Evolutionary conservation across 2,329 filamentous ascomycete species (phyloP), one percentile per base, ranked within the genome.

Genomic region (Juglanconis sp.): DNA sequence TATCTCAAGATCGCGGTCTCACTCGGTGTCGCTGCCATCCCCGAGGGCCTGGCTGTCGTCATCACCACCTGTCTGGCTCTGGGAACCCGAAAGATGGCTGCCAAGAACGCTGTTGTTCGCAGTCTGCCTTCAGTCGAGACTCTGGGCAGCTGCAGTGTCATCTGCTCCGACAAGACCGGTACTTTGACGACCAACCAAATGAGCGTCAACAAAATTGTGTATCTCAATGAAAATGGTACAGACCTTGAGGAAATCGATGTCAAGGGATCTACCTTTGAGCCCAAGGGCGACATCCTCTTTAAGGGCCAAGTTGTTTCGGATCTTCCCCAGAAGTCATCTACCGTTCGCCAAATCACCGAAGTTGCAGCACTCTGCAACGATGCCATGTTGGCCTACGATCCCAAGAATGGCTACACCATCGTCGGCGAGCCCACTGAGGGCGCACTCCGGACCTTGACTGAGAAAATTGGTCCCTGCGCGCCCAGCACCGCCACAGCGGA

Each of bases 1-100:
- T 99, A 99, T 76, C 86, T 99, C 69, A 99, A 99, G 83, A 99
- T 99, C 72, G 95, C 95, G 47, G 96, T 99, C 47, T 99, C 95
- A 53, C 89, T 99, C 42, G 96, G 95, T 76, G 95, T 99, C 47
- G 95, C 95, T 51, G 95, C 96, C 66, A 99, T 99, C 71, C 95
- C 95, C 0, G 95, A 99, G 78, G 95, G 96, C 74, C 84, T 99
- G 50, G 95, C 95, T 36, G 95, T 98, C 56, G 96, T 99, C 66
- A 99, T 99, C 68, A 99, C 95, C n/a, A 98, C 95, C 35, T 99
- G 95, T 75, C 81, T 99, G 63, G 95, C 95, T 65, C 84, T 99
- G 36, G 95, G 96, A 68, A 99, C 96, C 4, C 88, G 95, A 66
- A 98, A 96, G 79, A 99, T 99, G 96, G 96, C 95, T 24, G 91